These are phyloP conservation scores for Populus davidiana DNA, from an alignment of 345 rosid genomes.

Conservation along the genomic window DNA sequence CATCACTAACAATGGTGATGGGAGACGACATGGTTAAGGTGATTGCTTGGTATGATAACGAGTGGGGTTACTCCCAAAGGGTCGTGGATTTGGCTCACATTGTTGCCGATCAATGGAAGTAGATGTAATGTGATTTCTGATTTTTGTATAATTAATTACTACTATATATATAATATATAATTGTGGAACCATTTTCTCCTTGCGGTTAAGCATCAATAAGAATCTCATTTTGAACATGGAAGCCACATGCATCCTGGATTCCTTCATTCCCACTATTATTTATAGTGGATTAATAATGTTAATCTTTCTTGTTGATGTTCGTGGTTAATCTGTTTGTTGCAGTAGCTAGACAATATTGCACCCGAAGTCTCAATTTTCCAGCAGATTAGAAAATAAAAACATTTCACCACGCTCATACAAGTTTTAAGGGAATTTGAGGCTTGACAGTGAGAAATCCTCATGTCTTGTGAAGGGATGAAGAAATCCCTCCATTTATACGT, in stretches of 20 bases:
- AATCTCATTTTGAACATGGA: slow-evolving; percentile 18
- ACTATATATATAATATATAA: slow-evolving; percentile 5
- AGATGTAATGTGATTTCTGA: slow-evolving; percentile 22
- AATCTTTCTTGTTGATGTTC: no score
- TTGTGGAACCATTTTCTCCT: slow-evolving; percentile 11
- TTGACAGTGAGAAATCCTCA: no score
- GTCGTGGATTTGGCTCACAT: slow-evolving; percentile 95
- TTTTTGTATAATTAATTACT: slow-evolving; percentile 31
- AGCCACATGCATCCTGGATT: neutral
- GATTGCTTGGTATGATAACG: slow-evolving; percentile 96
- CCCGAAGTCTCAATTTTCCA: no score
- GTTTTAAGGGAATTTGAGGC: no score
- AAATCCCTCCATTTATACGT: no score
- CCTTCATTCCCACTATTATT: neutral
- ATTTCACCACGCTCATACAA: no score
- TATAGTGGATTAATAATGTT: no score
- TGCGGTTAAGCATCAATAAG: slow-evolving; percentile 17
- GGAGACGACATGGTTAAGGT: slow-evolving; percentile 99
- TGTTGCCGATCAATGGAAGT: slow-evolving; percentile 86
- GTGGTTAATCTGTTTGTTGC: no score
- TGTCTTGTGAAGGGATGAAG: no score
- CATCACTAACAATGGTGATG: slow-evolving; percentile 95
- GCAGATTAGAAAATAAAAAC: no score
- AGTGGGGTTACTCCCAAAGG: slow-evolving; percentile 99
- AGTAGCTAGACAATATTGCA: no score